Evolutionary conservation across 306 rosid species (phyloP).

Genomic region (Canavalia ensiformis): DNA sequence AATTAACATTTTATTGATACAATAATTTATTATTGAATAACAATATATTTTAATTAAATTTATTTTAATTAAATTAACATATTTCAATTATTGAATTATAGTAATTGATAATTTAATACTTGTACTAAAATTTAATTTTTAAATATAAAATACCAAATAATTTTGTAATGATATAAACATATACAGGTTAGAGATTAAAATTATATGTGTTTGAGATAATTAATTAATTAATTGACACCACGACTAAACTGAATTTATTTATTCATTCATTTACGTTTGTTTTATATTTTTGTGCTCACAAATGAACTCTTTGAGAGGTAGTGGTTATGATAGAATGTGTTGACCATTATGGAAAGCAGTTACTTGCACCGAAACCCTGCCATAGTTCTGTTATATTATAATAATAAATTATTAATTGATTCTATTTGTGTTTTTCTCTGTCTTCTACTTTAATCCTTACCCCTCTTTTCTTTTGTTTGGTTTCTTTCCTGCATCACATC

Average conservation of each 20-base stretch:
- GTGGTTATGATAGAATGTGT: slow-evolving; percentile 16
- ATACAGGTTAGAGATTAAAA: too few relatives aligned
- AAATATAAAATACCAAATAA: too few relatives aligned
- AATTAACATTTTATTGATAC: too few relatives aligned
- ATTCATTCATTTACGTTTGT: neutral
- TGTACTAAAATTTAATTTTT: too few relatives aligned
- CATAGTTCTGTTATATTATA: neutral
- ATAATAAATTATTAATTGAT: neutral
- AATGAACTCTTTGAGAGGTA: neutral
- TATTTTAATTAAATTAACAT: too few relatives aligned
- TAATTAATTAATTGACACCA: neutral
- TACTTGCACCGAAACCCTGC: slow-evolving; percentile 7
- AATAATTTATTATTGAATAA: too few relatives aligned
- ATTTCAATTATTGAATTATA: too few relatives aligned
- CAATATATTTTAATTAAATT: too few relatives aligned
- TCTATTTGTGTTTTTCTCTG: slow-evolving; percentile 12
- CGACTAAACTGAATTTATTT: neutral
- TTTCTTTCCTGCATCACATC: slow-evolving; percentile 20
- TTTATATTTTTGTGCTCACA: neutral
- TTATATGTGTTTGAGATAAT: neutral
- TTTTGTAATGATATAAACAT: too few relatives aligned
- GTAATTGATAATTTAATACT: too few relatives aligned
- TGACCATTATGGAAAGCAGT: slow-evolving; percentile 33
- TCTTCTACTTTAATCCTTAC: slow-evolving; percentile 4
- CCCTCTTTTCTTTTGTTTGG: neutral